Conservation (phyloP, 805 yeast genomes). For the Kockiozyma suomiensis region DNA sequence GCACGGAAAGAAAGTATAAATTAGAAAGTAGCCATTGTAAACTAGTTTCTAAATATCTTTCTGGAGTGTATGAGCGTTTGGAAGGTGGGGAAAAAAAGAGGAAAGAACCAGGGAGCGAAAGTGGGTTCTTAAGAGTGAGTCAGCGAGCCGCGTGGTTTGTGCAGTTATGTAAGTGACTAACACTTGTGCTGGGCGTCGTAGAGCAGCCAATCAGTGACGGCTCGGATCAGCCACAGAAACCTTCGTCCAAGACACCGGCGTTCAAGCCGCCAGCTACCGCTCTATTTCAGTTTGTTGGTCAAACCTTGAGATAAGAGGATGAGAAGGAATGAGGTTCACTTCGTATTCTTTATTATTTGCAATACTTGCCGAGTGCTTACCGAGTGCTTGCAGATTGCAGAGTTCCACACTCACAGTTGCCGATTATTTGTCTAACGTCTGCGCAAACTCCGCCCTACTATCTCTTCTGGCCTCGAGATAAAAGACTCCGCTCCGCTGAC, state of each 20-base stretch:
- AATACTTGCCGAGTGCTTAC: too few species aligned
- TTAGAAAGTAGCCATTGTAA: constrained; percentile 25
- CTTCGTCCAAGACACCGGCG: background rate
- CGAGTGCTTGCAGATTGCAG: too few species aligned
- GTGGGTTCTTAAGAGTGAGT: constrained; percentile 24
- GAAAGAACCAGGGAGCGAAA: background rate
- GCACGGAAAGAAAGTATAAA: constrained; percentile 1
- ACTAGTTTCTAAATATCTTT: constrained; percentile 5
- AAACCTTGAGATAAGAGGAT: too few species aligned
- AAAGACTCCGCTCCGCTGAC: background rate
- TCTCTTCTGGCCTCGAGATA: too few species aligned
- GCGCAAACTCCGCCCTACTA: too few species aligned
- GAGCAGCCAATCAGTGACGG: constrained; percentile 22
- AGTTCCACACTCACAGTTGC: too few species aligned
- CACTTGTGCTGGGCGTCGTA: constrained; percentile 16
- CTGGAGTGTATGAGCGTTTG: background rate
- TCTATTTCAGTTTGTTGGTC: too few species aligned
- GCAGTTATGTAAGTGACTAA: constrained; percentile 16
- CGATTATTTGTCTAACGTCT: too few species aligned
- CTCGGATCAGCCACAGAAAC: constrained; percentile 1
- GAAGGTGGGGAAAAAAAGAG: constrained; percentile 1
- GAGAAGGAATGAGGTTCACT: too few species aligned
- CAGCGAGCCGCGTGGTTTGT: constrained; percentile 9
- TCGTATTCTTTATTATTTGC: too few species aligned
- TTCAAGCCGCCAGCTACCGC: too few species aligned